These are phyloP conservation scores for Waltergamsia citrina DNA, from an alignment of 2,329 filamentous ascomycete species.

Conservation along the genomic window DNA sequence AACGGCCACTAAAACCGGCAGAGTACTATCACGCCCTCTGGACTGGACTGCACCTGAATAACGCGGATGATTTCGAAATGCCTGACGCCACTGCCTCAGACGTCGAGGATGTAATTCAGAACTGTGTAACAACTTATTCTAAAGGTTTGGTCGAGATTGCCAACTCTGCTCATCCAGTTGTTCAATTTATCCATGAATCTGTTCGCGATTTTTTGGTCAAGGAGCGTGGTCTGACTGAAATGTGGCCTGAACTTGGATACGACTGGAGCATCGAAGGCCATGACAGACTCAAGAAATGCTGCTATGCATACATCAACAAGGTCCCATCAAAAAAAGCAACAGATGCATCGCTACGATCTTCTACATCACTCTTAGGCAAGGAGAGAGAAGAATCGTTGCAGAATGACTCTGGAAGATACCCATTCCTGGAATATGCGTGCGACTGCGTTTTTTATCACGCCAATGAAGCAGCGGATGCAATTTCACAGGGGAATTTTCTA, in stretches of 20 bases:
- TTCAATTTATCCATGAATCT: slow-evolving; percentile 47
- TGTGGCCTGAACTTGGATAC: slow-evolving; percentile 20
- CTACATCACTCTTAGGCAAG: background rate
- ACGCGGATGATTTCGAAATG: background rate
- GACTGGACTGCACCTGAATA: background rate
- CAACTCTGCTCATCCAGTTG: slow-evolving; percentile 13
- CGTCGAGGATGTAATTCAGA: slow-evolving; percentile 3
- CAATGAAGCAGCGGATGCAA: slow-evolving; percentile 4
- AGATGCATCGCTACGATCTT: background rate
- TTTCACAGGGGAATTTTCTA: slow-evolving; percentile 21
- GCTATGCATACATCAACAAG: slow-evolving; percentile 28
- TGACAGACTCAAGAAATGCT: slow-evolving; percentile 32
- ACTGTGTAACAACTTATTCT: slow-evolving; percentile 29
- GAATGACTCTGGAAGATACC: slow-evolving; percentile 13
- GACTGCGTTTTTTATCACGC: slow-evolving; percentile 3
- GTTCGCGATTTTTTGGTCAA: slow-evolving; percentile 35
- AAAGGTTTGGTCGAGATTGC: slow-evolving; percentile 40
- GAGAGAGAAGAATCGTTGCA: background rate
- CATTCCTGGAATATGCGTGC: slow-evolving; percentile 33
- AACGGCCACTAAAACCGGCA: slow-evolving; percentile 25
- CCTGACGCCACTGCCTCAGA: slow-evolving; percentile 12
- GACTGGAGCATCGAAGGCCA: slow-evolving; percentile 23
- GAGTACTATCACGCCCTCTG: slow-evolving; percentile 28
- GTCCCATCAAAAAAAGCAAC: no score
- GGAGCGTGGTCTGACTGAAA: slow-evolving; percentile 15